Percentiles rank a stretch among this genome's conserved stretches.
Evolutionary conservation across 1,139 yeast genomes (phyloP).

Genomic region (Lodderomyces orthopsilosis): DNA sequence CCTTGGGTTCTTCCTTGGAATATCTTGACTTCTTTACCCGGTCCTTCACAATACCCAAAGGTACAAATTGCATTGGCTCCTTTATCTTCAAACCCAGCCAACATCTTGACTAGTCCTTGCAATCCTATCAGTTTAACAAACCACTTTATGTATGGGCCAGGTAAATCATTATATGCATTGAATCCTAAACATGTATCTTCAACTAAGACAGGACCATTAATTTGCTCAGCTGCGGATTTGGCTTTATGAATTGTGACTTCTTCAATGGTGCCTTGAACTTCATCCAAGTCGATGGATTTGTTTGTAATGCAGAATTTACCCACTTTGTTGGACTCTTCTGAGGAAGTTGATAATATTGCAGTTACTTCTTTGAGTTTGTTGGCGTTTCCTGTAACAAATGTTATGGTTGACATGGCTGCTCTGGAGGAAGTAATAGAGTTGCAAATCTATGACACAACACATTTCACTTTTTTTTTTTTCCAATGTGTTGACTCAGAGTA

Average conservation of each 20-base stretch:
- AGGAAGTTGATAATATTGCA: constrained; percentile 48
- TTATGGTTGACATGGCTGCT: constrained; percentile 30
- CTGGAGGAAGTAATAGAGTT: background rate
- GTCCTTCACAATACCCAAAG: constrained; percentile 86
- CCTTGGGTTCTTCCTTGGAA: constrained; percentile 90
- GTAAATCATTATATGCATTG: constrained; percentile 73
- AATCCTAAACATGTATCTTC: constrained; percentile 94
- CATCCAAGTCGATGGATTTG: constrained; percentile 74
- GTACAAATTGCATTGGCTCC: constrained; percentile 89
- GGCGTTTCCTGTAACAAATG: constrained; percentile 84
- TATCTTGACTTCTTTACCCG: constrained; percentile 64
- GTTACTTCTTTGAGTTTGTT: constrained; percentile 85
- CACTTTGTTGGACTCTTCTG: constrained; percentile 23
- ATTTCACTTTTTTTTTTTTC: background rate
- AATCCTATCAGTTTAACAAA: constrained; percentile 72
- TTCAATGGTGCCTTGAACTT: constrained; percentile 84
- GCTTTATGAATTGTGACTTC: constrained; percentile 85
- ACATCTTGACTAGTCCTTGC: constrained; percentile 70
- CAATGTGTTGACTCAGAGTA: background rate
- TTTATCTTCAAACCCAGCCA: constrained; percentile 78
- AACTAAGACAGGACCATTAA: constrained; percentile 77
- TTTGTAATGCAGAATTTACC: constrained; percentile 59
- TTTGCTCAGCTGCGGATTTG: constrained; percentile 61
- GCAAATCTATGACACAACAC: background rate
- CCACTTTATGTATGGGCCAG: constrained; percentile 95